These are phyloP conservation scores for Notholithocarpus densiflorus DNA, from an alignment of 306 rosid species.

Conservation along the genomic window DNA sequence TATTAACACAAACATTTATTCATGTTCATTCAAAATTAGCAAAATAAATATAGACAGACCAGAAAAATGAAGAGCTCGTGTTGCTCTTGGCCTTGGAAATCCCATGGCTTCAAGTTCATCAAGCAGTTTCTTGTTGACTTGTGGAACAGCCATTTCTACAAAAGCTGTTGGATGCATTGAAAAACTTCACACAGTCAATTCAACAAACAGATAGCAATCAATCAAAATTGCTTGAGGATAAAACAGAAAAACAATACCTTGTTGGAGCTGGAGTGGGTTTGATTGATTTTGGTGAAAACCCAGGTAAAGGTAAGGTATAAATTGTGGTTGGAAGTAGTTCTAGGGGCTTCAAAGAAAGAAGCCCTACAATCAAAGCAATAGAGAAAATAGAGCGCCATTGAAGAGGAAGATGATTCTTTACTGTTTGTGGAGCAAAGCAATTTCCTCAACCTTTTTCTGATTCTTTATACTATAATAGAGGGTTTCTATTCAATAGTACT, in stretches of 20 bases:
- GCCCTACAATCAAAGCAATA: not conserved
- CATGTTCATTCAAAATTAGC: not conserved
- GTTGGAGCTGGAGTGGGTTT: not conserved
- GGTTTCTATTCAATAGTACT: no score
- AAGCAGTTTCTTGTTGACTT: conserved; percentile 35
- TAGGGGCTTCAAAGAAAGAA: not conserved
- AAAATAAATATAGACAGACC: conserved; percentile 18
- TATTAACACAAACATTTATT: not conserved
- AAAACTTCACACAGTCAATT: not conserved
- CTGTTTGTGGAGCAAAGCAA: not conserved
- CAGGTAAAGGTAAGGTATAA: not conserved
- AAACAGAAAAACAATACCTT: not conserved
- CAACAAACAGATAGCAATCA: not conserved
- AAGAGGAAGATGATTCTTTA: not conserved
- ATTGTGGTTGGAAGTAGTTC: not conserved
- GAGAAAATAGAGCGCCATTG: not conserved
- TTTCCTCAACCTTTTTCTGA: not conserved
- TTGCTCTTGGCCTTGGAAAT: conserved; percentile 31
- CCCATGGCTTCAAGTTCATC: conserved; percentile 38
- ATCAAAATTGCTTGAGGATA: not conserved
- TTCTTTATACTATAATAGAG: not conserved
- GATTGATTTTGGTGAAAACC: not conserved
- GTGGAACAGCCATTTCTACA: conserved; percentile 30
- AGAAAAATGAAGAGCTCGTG: conserved; percentile 41
- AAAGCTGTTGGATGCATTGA: not conserved